These are phyloP conservation scores for Nemophila menziesii DNA, from an alignment of 257 asterid species.

Conservation along the genomic window DNA sequence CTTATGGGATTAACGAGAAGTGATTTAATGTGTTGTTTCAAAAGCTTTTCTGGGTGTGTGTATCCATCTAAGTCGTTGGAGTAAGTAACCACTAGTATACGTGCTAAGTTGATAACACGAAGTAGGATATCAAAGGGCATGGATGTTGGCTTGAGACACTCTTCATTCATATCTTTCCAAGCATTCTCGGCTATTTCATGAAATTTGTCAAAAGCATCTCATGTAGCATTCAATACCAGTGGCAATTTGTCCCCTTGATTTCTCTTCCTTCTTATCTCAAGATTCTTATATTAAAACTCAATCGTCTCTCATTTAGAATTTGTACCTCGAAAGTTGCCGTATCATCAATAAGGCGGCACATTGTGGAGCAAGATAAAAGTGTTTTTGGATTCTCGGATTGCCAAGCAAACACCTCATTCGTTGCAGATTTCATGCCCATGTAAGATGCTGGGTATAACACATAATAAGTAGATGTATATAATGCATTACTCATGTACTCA, in stretches of 20 bases:
- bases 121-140: conserved; percentile 12
- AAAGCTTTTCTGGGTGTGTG: conserved; percentile 32
- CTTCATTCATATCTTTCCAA: conserved; percentile 49
- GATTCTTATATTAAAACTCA: no score
- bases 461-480: conserved; percentile 24
- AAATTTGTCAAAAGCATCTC: conserved; percentile 30
- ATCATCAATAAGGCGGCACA: conserved; percentile 25
- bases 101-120: conserved; percentile 19
- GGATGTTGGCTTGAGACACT: conserved; percentile 13
- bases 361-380: conserved; percentile 5
- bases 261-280: conserved; percentile 22
- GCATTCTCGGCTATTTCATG: conserved; percentile 23
- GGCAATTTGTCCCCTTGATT: conserved; percentile 31
- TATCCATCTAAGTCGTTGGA: conserved; percentile 32
- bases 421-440: conserved; percentile 17
- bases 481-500: conserved; percentile 29
- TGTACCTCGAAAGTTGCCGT: conserved; percentile 28
- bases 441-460: conserved; percentile 23
- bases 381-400: no score
- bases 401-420: conserved; percentile 2
- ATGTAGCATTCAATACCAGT: conserved; percentile 46
- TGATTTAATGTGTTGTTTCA: conserved; percentile 21
- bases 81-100: conserved; percentile 27
- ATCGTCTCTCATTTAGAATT: no score
- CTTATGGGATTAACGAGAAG: conserved; percentile 17